These are phyloP conservation scores for Cryptococcus sp. DNA, from an alignment of 1,284 basidiomycete species.

Conservation along the genomic window DNA sequence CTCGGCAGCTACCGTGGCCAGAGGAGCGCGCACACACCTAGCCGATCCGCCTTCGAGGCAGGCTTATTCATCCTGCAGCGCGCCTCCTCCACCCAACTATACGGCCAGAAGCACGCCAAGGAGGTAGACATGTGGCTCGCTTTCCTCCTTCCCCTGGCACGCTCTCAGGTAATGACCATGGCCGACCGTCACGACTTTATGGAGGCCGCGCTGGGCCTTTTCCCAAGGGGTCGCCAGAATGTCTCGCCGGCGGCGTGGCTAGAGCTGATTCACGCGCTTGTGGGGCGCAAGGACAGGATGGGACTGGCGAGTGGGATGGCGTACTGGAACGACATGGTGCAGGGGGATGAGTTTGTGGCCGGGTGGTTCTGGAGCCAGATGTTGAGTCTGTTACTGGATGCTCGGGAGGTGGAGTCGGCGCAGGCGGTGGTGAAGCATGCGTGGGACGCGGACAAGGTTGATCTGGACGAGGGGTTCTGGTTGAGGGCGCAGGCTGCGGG, in stretches of 20 bases:
- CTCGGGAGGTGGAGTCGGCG: background rate
- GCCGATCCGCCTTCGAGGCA: slow-evolving; percentile 7
- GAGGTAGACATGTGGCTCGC: slow-evolving; percentile 12
- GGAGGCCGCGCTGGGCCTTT: slow-evolving; percentile 11
- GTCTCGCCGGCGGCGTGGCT: slow-evolving; percentile 8
- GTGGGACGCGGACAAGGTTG: background rate
- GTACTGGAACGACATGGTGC: slow-evolving; percentile 7
- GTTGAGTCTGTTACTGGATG: slow-evolving; percentile 4
- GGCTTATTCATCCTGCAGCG: slow-evolving; percentile 11
- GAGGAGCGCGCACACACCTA: background rate
- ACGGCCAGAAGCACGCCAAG: slow-evolving; percentile 6
- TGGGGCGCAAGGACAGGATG: slow-evolving; percentile 3
- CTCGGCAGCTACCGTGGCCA: slow-evolving; percentile 2
- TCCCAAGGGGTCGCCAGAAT: slow-evolving; percentile 6
- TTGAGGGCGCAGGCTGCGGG: slow-evolving; percentile 10
- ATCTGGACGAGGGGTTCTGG: slow-evolving; percentile 12
- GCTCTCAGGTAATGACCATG: background rate
- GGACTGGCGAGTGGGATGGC: slow-evolving; percentile 12
- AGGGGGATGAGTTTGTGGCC: background rate
- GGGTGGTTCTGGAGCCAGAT: slow-evolving; percentile 10
- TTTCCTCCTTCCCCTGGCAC: slow-evolving; percentile 10
- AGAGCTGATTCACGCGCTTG: slow-evolving; percentile 6
- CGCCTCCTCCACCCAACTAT: slow-evolving; percentile 2
- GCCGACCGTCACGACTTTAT: slow-evolving; percentile 10
- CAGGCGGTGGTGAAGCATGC: slow-evolving; percentile 11